These are phyloP conservation scores for Coemansia sp. DNA, from an alignment of 192 early-diverging fungal genomes.

Conservation along the genomic window DNA sequence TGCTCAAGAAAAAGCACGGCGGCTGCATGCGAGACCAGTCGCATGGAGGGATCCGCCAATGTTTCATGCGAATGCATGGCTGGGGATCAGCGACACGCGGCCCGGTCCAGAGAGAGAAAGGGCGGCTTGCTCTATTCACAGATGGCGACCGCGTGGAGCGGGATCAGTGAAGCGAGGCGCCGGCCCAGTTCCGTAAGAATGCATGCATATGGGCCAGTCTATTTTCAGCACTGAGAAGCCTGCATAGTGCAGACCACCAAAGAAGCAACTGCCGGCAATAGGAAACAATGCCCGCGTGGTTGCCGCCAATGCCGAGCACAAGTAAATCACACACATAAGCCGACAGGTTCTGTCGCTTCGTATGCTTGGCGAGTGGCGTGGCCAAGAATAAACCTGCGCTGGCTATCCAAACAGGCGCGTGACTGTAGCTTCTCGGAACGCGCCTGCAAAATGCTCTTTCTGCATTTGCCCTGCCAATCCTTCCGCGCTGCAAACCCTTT, in stretches of 20 bases:
- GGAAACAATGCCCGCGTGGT: constrained; percentile 4
- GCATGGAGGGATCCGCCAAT: constrained; percentile 5
- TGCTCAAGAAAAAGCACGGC: not conserved
- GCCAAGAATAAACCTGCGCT: constrained; percentile 10
- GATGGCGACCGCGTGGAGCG: constrained; percentile 4
- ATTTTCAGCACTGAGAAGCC: constrained; percentile 17
- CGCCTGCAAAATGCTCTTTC: not conserved
- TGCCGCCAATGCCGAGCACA: not conserved
- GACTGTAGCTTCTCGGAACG: constrained; percentile 49
- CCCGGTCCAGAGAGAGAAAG: not conserved
- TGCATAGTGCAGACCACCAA: not conserved
- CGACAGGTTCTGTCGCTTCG: not conserved
- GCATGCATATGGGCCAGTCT: not conserved
- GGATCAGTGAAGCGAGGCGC: constrained; percentile 12
- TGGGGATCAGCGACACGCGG: constrained; percentile 16
- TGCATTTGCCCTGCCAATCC: constrained; percentile 16
- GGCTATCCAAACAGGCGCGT: constrained; percentile 12
- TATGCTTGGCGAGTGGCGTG: constrained; percentile 13
- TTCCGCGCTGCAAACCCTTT: constrained; percentile 6
- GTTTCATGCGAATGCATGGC: constrained; percentile 10
- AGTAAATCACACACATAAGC: not conserved
- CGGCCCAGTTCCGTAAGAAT: not conserved
- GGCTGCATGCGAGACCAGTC: constrained; percentile 4
- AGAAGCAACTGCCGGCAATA: constrained; percentile 1
- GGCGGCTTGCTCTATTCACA: constrained; percentile 9